A percentile compares a stretch with the other conserved stretches of the same genome.
phyloP scores from a whole-genome alignment of 257 asterid species.

The Nicotiana obtusifolia region DNA sequence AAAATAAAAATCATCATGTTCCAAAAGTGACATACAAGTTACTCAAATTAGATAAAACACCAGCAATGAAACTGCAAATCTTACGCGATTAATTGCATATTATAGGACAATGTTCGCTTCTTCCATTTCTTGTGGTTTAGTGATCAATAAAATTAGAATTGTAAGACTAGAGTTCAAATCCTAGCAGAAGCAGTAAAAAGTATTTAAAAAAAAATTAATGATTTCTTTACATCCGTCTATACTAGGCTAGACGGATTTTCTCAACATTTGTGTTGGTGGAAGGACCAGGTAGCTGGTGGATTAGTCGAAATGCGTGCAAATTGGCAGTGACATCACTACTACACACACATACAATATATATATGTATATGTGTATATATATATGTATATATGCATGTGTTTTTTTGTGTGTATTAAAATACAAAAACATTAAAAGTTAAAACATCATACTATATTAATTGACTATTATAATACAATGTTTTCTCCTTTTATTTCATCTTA shows the following conservation, averaged over 20 bases:
- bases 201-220: neutral
- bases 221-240: neutral
- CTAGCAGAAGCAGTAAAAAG: neutral
- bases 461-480: neutral
- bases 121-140: neutral
- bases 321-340: neutral
- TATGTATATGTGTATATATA: too few species aligned
- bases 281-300: neutral
- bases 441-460: neutral
- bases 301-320: neutral
- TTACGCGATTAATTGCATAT: neutral
- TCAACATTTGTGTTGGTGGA: neutral
- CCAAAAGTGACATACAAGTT: neutral
- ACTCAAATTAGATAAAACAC: neutral
- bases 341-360: neutral
- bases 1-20: slow-evolving; percentile 8
- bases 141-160: neutral
- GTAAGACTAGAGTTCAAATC: neutral
- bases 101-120: neutral
- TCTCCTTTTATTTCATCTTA: neutral
- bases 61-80: neutral
- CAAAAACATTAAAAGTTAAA: neutral
- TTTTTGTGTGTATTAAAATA: neutral
- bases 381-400: neutral
- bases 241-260: neutral